Base-by-base conservation (phyloP, 2,329 filamentous ascomycete genomes). In the Neofusicoccum sp. region DNA sequence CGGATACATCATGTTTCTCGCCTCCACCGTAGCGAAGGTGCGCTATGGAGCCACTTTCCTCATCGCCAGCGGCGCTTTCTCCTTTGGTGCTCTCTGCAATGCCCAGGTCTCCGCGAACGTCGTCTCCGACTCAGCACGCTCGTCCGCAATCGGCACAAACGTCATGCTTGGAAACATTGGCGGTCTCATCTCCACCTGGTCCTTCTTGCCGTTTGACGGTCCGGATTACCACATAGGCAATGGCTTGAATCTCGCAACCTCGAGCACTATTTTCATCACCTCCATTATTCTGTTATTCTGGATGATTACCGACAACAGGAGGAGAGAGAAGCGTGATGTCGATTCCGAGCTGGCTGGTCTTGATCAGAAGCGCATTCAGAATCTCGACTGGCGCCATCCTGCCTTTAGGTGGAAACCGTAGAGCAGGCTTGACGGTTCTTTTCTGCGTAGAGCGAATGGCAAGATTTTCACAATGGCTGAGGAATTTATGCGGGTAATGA, bases 131-230 rank as follows among this genome's bases (percentile, higher is more conserved):
- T 89, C 88, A 0, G 86, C 88, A 0, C 81, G 88, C 12, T 85
- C 84, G 8, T 82, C 85, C 0, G 86, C 86, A 3, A 88, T 90
- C 45, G 87, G 84, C 9, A 83, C 82, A 0, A 86, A 85, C 58
- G 85, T 90, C 68, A 90, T 90, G 87, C 76, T 89, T 26, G 89
- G 88, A 30, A 90, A 90, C 59, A 70, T 90, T n/a, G 89, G 89
- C 2, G 89, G 88, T 0, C 71, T 90, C 34, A 80, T 89, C 61
- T 81, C 84, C 1, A 87, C 85, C 0, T 89, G 86, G 86, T 81
- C 79, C 1, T 89, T 87, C 73, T 67, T 89, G 14, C 81, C 82
- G 0, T 83, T 76, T 65, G 88, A 90, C 68, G 83, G 67, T 0
- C 88, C 88, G 0, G 73, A 90, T 61, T 91, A 86, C 67, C 85